phyloP scores from a whole-genome alignment of 2,329 filamentous ascomycete species.

The Aspergillus flavus region DNA sequence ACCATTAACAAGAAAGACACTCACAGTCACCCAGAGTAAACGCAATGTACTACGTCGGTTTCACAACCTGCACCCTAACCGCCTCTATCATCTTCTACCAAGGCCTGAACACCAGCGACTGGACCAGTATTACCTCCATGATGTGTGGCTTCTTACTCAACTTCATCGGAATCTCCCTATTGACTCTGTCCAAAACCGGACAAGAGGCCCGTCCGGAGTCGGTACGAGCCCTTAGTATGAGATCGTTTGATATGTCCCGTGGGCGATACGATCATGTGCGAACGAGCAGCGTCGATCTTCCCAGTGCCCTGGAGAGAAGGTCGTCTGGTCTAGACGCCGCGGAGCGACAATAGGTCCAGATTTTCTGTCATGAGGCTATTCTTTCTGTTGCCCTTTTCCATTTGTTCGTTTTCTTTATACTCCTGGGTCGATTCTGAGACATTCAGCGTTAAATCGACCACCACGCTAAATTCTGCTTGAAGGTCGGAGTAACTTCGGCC shows the following conservation, averaged over 20 bases:
- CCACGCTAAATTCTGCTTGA: not conserved
- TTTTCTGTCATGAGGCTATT: not conserved
- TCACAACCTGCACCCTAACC: slow-evolving; percentile 90
- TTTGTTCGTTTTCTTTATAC: not conserved
- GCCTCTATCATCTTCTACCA: slow-evolving; percentile 95
- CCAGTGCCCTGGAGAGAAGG: not conserved
- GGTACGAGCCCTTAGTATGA: not conserved
- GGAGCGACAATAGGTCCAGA: not conserved
- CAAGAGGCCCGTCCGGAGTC: slow-evolving; percentile 1
- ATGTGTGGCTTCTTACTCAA: slow-evolving; percentile 92
- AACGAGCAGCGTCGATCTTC: not conserved
- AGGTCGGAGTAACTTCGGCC: not conserved
- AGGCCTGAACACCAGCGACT: slow-evolving; percentile 92
- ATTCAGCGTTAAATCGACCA: not conserved
- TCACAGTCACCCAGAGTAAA: slow-evolving; percentile 68
- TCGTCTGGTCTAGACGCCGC: not conserved
- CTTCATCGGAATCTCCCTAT: slow-evolving; percentile 90
- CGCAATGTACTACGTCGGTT: slow-evolving; percentile 95
- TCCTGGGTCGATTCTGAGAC: not conserved
- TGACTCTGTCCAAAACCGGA: slow-evolving; percentile 72
- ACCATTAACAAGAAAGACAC: not conserved
- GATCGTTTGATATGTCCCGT: not conserved
- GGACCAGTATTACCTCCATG: slow-evolving; percentile 88
- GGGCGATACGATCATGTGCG: not conserved
- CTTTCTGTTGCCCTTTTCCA: not conserved